A percentile compares a stretch with the other conserved stretches of the same genome.
Conservation (phyloP, 2,329 filamentous ascomycete genomes). For the Nemania serpens region DNA sequence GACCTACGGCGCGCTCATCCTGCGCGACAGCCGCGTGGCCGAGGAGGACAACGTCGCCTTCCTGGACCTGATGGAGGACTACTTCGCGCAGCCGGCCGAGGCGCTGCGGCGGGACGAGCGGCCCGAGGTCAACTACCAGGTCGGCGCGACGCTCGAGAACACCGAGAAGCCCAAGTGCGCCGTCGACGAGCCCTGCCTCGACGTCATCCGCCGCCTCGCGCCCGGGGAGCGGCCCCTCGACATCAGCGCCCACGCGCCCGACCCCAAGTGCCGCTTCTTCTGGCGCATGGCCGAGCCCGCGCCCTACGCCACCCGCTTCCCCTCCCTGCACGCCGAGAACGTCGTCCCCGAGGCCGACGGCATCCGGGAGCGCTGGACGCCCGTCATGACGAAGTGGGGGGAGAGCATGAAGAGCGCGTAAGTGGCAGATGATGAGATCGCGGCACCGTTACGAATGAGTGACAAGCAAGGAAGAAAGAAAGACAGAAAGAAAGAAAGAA, state of each 20-base stretch:
- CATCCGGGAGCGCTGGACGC: slow-evolving; percentile 57
- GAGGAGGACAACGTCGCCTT: slow-evolving; percentile 60
- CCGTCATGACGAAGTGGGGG: slow-evolving; percentile 62
- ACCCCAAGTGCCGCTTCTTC: slow-evolving; percentile 68
- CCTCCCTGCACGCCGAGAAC: slow-evolving; percentile 59
- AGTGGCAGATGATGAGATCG: slow-evolving; percentile 40
- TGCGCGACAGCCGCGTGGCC: slow-evolving; percentile 63
- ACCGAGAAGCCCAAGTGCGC: slow-evolving; percentile 68
- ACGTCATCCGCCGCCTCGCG: slow-evolving; percentile 59
- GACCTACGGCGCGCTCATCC: slow-evolving; percentile 62
- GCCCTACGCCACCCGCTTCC: slow-evolving; percentile 60
- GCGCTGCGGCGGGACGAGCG: slow-evolving; percentile 57
- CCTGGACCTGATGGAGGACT: slow-evolving; percentile 67
- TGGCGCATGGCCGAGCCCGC: slow-evolving; percentile 62
- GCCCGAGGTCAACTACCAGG: slow-evolving; percentile 63
- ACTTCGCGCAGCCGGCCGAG: slow-evolving; percentile 61
- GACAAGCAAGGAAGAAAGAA: too few relatives aligned
- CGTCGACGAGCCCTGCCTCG: slow-evolving; percentile 63
- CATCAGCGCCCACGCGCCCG: slow-evolving; percentile 59
- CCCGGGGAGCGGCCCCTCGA: slow-evolving; percentile 62
- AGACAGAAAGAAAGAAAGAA: neutral
- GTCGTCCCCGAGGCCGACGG: slow-evolving; percentile 55
- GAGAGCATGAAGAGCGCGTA: slow-evolving; percentile 64
- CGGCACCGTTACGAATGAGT: too few relatives aligned
- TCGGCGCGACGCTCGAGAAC: slow-evolving; percentile 66